A percentile compares a stretch with the other conserved stretches of the same genome.
Evolutionary conservation across 495 filamentous ascomycete genomes (phyloP).

Genomic region (Lasiosphaeriaceae sp.): DNA sequence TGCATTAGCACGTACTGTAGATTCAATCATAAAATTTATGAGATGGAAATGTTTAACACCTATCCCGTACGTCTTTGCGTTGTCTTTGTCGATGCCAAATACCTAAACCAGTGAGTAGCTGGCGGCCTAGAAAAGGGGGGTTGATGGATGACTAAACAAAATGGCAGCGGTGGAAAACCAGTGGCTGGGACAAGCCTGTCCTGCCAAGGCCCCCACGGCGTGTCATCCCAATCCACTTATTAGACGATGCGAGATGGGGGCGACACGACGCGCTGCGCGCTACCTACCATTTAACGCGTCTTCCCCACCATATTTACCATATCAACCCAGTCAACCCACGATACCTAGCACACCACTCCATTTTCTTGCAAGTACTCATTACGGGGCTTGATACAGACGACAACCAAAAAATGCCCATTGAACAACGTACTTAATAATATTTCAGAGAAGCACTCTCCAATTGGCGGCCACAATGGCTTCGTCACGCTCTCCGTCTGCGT

Average conservation of each 20-base stretch:
- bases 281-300: neutral
- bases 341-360: neutral
- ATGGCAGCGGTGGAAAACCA: too few relatives aligned
- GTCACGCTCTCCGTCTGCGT: constrained; percentile 34
- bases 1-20: too few relatives aligned
- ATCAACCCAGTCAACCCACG: neutral
- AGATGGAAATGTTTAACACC: too few relatives aligned
- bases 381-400: neutral
- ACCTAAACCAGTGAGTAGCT: neutral
- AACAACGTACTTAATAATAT: constrained; percentile 2
- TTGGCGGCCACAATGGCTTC: constrained; percentile 40
- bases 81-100: too few relatives aligned
- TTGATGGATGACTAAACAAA: neutral
- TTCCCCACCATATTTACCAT: constrained; percentile 1
- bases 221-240: too few relatives aligned
- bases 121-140: neutral
- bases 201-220: too few relatives aligned
- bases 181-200: too few relatives aligned
- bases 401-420: neutral
- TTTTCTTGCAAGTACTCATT: neutral
- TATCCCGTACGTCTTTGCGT: too few relatives aligned
- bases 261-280: constrained; percentile 5
- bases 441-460: constrained; percentile 10
- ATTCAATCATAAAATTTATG: too few relatives aligned
- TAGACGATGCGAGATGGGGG: too few relatives aligned